Evolutionary conservation across 2,329 filamentous ascomycete genomes (phyloP).

Genomic region (Scedosporium minutisporum): DNA sequence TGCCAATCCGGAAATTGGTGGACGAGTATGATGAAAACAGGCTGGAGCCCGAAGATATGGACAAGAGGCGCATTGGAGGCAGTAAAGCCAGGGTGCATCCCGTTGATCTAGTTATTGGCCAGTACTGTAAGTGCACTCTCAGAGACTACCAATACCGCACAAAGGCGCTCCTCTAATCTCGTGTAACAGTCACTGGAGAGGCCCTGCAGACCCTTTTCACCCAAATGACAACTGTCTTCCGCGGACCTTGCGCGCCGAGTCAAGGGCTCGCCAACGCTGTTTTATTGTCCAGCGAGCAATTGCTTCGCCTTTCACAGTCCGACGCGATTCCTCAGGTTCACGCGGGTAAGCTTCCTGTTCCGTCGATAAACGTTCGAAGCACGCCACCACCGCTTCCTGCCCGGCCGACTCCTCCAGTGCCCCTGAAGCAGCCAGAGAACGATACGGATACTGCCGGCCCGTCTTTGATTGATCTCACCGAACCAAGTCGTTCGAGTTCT

Average conservation of each 20-base stretch:
- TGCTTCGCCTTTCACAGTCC: constrained; percentile 6
- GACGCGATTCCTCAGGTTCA: background rate
- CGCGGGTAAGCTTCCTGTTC: constrained; percentile 2
- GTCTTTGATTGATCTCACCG: background rate
- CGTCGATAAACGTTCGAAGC: background rate
- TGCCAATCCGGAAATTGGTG: constrained; percentile 70
- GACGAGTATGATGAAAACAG: constrained; percentile 64
- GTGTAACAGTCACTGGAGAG: constrained; percentile 49
- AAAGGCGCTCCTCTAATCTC: background rate
- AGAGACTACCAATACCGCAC: constrained; percentile 14
- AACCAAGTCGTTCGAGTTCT: constrained; percentile 1
- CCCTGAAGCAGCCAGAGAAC: background rate
- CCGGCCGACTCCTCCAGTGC: background rate
- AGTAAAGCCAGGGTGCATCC: constrained; percentile 39
- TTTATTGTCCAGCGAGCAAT: constrained; percentile 40
- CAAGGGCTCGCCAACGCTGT: constrained; percentile 74
- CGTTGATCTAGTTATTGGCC: constrained; percentile 53
- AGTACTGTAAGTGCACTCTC: constrained; percentile 55
- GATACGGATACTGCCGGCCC: background rate
- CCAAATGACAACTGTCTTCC: constrained; percentile 55
- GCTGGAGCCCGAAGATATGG: constrained; percentile 56
- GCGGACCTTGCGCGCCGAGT: constrained; percentile 57
- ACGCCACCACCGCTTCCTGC: constrained; percentile 4
- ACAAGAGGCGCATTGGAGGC: constrained; percentile 65
- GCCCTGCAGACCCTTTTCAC: constrained; percentile 64